phyloP scores from a whole-genome alignment of 169 alveolate genomes.

The Cryptosporidium canis region DNA sequence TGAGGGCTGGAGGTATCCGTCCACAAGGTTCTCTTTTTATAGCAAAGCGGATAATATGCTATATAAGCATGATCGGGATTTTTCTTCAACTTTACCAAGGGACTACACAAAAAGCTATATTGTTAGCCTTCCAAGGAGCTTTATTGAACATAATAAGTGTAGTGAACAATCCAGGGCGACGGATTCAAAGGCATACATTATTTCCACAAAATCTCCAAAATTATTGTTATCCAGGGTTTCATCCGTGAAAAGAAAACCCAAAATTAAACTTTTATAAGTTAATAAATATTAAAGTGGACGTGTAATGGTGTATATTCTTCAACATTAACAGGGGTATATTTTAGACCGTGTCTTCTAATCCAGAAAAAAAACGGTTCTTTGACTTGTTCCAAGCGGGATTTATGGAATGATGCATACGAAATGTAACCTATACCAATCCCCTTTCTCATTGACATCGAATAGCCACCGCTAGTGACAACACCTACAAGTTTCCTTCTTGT shows the following conservation, averaged over 20 bases:
- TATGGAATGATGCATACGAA: constrained; percentile 14
- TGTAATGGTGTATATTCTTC: neutral
- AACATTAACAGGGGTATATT: constrained; percentile 34
- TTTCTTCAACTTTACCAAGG: constrained; percentile 6
- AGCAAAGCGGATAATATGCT: neutral
- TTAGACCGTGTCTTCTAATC: constrained; percentile 29
- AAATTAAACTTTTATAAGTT: neutral
- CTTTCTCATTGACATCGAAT: constrained; percentile 17
- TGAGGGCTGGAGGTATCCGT: constrained; percentile 51
- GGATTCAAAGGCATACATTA: neutral
- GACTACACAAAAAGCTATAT: constrained; percentile 25
- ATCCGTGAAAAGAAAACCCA: constrained; percentile 11
- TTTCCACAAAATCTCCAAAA: constrained; percentile 60
- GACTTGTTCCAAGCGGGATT: neutral
- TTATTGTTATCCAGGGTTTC: constrained; percentile 36
- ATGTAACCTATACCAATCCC: constrained; percentile 66
- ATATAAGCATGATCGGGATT: constrained; percentile 39
- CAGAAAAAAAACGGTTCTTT: constrained; percentile 21
- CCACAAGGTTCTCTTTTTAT: constrained; percentile 49
- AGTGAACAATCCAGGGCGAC: neutral
- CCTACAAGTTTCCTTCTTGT: constrained; percentile 49
- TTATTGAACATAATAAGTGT: neutral
- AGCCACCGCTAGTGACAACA: constrained; percentile 59
- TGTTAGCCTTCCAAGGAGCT: constrained; percentile 25
- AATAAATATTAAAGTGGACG: constrained; percentile 28